Evolutionary conservation across 306 rosid genomes (phyloP), one percentile per base, ranked within the genome.

Genomic region (Herpetospermum pedunculosum): DNA sequence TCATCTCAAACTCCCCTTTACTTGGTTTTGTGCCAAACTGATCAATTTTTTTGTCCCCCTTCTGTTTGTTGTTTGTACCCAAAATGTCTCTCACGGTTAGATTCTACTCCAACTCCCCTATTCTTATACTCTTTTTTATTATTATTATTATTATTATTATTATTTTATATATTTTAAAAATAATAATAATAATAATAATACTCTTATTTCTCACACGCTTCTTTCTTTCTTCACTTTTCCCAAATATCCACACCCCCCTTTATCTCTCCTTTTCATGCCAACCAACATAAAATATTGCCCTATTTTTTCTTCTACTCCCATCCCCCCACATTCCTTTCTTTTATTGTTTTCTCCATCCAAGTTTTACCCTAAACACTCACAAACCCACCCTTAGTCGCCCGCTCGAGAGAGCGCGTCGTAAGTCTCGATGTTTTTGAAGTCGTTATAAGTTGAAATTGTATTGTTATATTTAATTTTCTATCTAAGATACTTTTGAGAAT

Each of bases 1-100:
- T 70, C 75, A 29, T 48, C 58, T 71, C 44, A 64, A 37, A 13
- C n/a, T 43, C 3, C 73, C 53, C 75, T 72, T 72, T 72, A 48
- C 62, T 49, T 72, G 59, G 59, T 72, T 72, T 72, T 72, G 75
- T 72, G 75, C 57, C 73, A 68, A 68, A 43, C 44, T 70, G 57
- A 49, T 70, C 44, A 49, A 16, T 9, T 48, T 70, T 60, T 49
- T 70, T 49, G 57, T 49, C 75, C 59, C 59, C 75, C 43, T 70
- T 70, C 28, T 70, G 58, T 50, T 72, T 49, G 60, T 48, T 72
- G 43, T 72, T 37, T 72, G 62, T 49, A 50, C 62, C 62, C 62
- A 29, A 48, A 48, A 50, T 48, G 75, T 72, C 30, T 72, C 75
- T 72, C 75, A 72, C 28, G 75, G 75, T 72, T 72, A 72, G 62